Conservation (phyloP, 495 filamentous ascomycete species). For the Neurospora sp. region DNA sequence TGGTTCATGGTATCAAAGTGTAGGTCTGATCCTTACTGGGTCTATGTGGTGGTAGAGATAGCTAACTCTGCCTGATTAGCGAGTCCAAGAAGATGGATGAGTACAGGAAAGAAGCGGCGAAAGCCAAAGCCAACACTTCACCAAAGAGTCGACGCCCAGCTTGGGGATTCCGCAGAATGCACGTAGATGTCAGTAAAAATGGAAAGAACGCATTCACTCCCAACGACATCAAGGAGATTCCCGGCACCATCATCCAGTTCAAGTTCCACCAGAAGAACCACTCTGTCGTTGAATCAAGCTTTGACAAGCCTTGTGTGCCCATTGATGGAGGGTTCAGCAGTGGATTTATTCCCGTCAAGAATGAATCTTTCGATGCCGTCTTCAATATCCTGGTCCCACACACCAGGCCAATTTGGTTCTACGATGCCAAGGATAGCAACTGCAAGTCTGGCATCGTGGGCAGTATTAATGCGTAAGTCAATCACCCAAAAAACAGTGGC, state of each 20-base stretch:
- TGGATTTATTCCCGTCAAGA: conserved; percentile 34
- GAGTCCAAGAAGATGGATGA: conserved; percentile 22
- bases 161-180: conserved; percentile 23
- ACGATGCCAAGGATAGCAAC: conserved; percentile 38
- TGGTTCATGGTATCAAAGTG: conserved; percentile 33
- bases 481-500: too few relatives aligned
- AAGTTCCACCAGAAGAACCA: conserved; percentile 32
- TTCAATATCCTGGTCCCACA: conserved; percentile 37
- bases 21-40: conserved; percentile 7
- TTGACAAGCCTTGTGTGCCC: conserved; percentile 32
- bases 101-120: conserved; percentile 20
- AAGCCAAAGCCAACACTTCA: conserved; percentile 21
- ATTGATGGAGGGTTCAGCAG: conserved; percentile 28
- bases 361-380: conserved; percentile 21
- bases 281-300: conserved; percentile 32
- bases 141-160: conserved; percentile 21
- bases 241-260: conserved; percentile 28
- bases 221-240: conserved; percentile 27
- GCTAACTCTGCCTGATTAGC: conserved; percentile 4
- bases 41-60: not conserved
- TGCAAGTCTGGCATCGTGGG: conserved; percentile 38
- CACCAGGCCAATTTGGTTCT: conserved; percentile 47
- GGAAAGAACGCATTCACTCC: conserved; percentile 24
- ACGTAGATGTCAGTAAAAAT: conserved; percentile 27
- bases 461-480: conserved; percentile 26